Percentiles rank a stretch among this genome's conserved stretches.
phyloP scores from a whole-genome alignment of 23 red algal species.

The Gracilaria domingensis region DNA sequence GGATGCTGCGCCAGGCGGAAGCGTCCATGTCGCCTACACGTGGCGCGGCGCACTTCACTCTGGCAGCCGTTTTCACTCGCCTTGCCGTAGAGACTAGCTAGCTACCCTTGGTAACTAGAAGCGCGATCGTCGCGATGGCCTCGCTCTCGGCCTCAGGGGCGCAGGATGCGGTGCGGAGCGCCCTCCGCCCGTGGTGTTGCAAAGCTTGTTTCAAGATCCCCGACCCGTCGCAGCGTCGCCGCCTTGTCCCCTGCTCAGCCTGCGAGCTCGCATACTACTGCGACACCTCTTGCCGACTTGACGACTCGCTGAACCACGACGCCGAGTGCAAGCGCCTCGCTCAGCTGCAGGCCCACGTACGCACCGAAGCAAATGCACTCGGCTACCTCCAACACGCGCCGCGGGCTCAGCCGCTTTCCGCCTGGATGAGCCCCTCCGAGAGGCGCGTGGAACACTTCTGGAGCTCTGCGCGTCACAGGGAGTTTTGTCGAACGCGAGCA shows the following conservation, averaged over 20 bases:
- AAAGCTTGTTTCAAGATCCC: background rate
- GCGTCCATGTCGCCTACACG: no score
- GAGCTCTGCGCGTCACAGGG: background rate
- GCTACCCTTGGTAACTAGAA: no score
- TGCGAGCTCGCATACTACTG: conserved; percentile 7
- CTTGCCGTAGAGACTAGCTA: no score
- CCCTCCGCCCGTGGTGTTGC: background rate
- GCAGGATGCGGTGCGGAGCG: no score
- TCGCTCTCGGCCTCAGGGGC: no score
- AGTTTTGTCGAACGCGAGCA: background rate
- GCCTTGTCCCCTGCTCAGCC: background rate
- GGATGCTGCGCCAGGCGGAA: no score
- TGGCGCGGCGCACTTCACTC: no score
- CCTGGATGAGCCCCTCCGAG: background rate
- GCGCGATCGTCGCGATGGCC: no score
- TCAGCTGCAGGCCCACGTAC: background rate
- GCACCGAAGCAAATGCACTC: background rate
- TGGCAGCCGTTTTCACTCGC: no score
- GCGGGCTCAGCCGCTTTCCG: no score
- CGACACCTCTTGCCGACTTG: background rate
- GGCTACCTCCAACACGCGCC: background rate
- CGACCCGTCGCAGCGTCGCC: background rate
- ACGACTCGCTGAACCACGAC: background rate
- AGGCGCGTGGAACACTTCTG: background rate
- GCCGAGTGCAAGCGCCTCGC: conserved; percentile 7